These are phyloP conservation scores for Ophiostoma sp. DNA, from an alignment of 2,329 filamentous ascomycete species.

Conservation along the genomic window DNA sequence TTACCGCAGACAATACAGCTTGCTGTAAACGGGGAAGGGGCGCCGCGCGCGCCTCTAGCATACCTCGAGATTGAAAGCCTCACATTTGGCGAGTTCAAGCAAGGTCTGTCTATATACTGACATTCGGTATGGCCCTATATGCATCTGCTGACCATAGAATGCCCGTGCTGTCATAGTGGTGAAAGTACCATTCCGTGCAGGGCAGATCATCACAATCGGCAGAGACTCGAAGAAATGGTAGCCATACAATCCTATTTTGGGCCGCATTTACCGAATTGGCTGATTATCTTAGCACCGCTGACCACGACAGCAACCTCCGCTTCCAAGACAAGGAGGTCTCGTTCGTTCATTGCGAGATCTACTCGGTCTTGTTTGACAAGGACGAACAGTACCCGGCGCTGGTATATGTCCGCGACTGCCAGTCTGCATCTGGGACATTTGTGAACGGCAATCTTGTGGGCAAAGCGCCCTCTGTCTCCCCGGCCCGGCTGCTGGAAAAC, in stretches of 20 bases:
- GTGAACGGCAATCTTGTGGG: conserved; percentile 46
- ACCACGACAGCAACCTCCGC: conserved; percentile 34
- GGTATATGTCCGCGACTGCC: conserved; percentile 52
- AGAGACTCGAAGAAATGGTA: conserved; percentile 31
- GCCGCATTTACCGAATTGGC: not conserved
- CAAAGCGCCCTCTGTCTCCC: conserved; percentile 33
- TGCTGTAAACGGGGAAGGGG: not conserved
- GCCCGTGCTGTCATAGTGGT: conserved; percentile 18
- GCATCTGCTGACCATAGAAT: not conserved
- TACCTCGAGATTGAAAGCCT: conserved; percentile 23
- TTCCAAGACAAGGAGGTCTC: conserved; percentile 44
- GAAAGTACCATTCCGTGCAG: conserved; percentile 20
- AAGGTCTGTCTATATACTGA: conserved; percentile 13
- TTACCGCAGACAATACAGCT: not conserved
- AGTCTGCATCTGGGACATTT: conserved; percentile 49
- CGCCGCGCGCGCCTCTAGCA: conserved; percentile 12
- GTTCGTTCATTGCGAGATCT: conserved; percentile 51
- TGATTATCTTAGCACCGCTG: not conserved
- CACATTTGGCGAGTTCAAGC: conserved; percentile 23
- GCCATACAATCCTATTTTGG: not conserved
- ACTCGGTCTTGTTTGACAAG: conserved; percentile 47
- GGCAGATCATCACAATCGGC: conserved; percentile 29
- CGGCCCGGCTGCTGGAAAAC: conserved; percentile 45
- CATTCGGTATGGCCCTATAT: not conserved
- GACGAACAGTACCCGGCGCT: conserved; percentile 28